phyloP scores from a whole-genome alignment of 306 rosid species.

The Cercis canadensis region DNA sequence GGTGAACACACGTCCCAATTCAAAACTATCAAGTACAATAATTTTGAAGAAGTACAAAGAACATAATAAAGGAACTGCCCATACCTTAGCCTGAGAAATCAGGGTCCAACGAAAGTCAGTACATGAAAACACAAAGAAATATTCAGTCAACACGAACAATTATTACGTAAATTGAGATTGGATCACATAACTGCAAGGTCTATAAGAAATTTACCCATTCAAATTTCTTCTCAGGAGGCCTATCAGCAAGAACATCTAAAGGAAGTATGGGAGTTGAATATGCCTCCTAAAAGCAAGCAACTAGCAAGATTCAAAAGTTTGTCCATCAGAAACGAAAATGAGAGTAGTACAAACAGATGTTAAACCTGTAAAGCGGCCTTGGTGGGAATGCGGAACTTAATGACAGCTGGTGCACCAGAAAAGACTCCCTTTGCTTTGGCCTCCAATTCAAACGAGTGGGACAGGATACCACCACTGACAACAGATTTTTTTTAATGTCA shows the following conservation, averaged over 20 bases:
- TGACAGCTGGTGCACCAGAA: constrained; percentile 74
- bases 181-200: constrained; percentile 1
- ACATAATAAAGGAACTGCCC: constrained; percentile 22
- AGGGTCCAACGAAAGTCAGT: constrained; percentile 39
- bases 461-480: constrained; percentile 75
- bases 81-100: constrained; percentile 84
- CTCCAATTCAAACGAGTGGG: constrained; percentile 92
- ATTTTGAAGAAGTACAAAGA: constrained; percentile 15
- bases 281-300: constrained; percentile 63
- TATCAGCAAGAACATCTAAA: constrained; percentile 89
- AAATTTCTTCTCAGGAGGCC: constrained; percentile 88
- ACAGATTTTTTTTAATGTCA: constrained; percentile 7
- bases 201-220: constrained; percentile 66
- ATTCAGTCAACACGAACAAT: constrained; percentile 43
- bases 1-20: not conserved
- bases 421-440: constrained; percentile 75
- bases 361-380: constrained; percentile 86
- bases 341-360: constrained; percentile 13
- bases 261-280: constrained; percentile 86
- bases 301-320: constrained; percentile 16
- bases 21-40: constrained; percentile 25
- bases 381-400: constrained; percentile 90
- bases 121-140: constrained; percentile 51
- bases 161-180: constrained; percentile 31
- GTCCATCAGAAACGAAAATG: constrained; percentile 6